Percentiles rank a stretch among this genome's conserved stretches.
Conservation (phyloP, 2,329 filamentous ascomycete genomes). For the Aspergillus texensis region DNA sequence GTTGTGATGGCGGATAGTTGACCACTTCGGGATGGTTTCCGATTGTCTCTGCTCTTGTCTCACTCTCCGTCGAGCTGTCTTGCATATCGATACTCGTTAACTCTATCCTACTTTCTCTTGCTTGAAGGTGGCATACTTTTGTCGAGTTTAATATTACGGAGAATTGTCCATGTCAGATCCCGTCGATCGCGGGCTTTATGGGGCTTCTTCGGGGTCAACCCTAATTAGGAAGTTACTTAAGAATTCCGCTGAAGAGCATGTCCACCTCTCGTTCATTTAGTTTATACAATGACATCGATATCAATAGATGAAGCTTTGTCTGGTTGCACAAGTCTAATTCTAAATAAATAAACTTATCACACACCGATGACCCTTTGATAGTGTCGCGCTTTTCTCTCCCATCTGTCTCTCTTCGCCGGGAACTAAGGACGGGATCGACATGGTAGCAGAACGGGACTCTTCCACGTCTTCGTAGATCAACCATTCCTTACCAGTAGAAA, state of each 20-base stretch:
- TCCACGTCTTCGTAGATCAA: neutral
- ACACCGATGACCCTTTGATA: neutral
- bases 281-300: neutral
- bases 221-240: conserved; percentile 3
- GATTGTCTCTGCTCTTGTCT: conserved; percentile 7
- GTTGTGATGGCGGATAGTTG: conserved; percentile 12
- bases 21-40: conserved; percentile 4
- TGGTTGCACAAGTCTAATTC: conserved; percentile 14
- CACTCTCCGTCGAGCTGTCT: neutral
- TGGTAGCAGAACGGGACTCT: neutral
- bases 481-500: neutral
- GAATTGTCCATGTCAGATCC: neutral
- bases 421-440: neutral
- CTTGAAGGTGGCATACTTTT: neutral
- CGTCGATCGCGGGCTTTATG: neutral
- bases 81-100: neutral
- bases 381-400: neutral
- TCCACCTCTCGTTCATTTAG: neutral
- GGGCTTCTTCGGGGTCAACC: neutral
- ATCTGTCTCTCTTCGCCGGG: neutral
- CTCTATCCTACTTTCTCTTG: neutral
- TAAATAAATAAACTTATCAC: conserved; percentile 4
- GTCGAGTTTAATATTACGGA: neutral
- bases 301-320: conserved; percentile 9
- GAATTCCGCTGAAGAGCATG: neutral